Evolutionary conservation across 2,329 filamentous ascomycete species (phyloP), one percentile per base, ranked within the genome.

Genomic region (Alternaria rosae): DNA sequence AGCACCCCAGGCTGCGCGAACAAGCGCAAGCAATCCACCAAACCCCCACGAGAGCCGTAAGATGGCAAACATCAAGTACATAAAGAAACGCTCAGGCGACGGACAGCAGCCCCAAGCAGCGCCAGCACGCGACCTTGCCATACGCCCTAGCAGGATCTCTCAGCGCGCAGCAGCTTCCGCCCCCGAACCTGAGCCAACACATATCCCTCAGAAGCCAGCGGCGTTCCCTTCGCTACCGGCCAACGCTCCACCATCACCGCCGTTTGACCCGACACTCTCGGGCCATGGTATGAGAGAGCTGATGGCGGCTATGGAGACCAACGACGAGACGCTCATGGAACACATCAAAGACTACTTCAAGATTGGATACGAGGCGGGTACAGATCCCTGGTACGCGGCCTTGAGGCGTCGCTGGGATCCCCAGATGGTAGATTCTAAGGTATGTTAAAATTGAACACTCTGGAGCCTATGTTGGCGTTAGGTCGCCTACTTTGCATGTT

Each of bases 311-410:
- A 53, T 60, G 9, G 41, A 48, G 20, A 35, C 32, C 7, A 15
- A 44, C 13, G 51, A 60, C 21, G 11, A 51, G 15, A 26, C 47
- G 20, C 41, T 38, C 32, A 43, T 52, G 26, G 21, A 43, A 26
- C 50, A 21, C 17, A 57, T 35, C 43, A 56, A 63, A 42, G 38
- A 15, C 10, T 12, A 17, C 8, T n/a, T 69, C 25, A 48, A 65
- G 6, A n/a, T 21, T 3, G 48, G 65, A 41, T 69, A 67, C 17
- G 50, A 45, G 26, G 42, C 23, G 23, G 35, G 42, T 32, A 51
- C 13, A 32, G 15, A 30, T 20, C 21, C 17, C 26, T 70, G 65
- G 65, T 70, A 72, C 38, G 35, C 9, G 4, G 51, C 64, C 12
- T n/a, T 70, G 32, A 59, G 54, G 42, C 9, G 26, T 3, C 38